Conservation (phyloP, 2,329 filamentous ascomycete genomes). For the Knufia fluminis region DNA sequence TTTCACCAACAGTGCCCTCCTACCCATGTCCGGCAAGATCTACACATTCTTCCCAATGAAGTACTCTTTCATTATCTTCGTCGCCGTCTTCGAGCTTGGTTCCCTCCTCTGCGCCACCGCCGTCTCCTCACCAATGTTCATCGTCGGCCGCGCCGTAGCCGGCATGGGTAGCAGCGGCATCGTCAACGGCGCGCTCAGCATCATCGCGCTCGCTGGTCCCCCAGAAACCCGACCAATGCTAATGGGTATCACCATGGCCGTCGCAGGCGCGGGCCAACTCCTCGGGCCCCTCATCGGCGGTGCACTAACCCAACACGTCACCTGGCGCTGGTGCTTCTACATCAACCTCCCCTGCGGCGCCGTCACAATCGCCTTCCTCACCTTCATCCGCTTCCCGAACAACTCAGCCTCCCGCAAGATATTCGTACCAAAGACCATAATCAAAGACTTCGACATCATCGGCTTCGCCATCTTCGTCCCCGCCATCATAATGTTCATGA, state of each 20-base stretch:
- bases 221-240: slow-evolving; percentile 22
- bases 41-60: slow-evolving; percentile 26
- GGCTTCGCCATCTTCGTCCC: slow-evolving; percentile 51
- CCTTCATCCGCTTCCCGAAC: slow-evolving; percentile 14
- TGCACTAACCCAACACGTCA: slow-evolving; percentile 30
- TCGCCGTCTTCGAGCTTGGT: slow-evolving; percentile 25
- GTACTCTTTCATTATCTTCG: slow-evolving; percentile 25
- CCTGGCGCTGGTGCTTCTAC: slow-evolving; percentile 28
- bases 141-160: slow-evolving; percentile 25
- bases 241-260: slow-evolving; percentile 22
- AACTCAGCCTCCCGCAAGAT: background rate
- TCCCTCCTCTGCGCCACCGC: slow-evolving; percentile 25
- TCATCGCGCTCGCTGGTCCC: slow-evolving; percentile 23
- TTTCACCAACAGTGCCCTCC: slow-evolving; percentile 41
- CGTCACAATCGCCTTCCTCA: slow-evolving; percentile 30
- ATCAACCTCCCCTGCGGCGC: slow-evolving; percentile 31
- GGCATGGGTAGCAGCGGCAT: slow-evolving; percentile 25
- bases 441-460: slow-evolving; percentile 42
- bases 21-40: slow-evolving; percentile 45
- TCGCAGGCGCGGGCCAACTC: slow-evolving; percentile 29
- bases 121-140: slow-evolving; percentile 26
- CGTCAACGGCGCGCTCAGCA: slow-evolving; percentile 25
- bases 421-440: background rate
- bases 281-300: slow-evolving; percentile 36
- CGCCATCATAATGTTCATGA: slow-evolving; percentile 19